A percentile compares a stretch with the other conserved stretches of the same genome.
Evolutionary conservation across 2,329 filamentous ascomycete species (phyloP).

Genomic region (Cercospora sojina): DNA sequence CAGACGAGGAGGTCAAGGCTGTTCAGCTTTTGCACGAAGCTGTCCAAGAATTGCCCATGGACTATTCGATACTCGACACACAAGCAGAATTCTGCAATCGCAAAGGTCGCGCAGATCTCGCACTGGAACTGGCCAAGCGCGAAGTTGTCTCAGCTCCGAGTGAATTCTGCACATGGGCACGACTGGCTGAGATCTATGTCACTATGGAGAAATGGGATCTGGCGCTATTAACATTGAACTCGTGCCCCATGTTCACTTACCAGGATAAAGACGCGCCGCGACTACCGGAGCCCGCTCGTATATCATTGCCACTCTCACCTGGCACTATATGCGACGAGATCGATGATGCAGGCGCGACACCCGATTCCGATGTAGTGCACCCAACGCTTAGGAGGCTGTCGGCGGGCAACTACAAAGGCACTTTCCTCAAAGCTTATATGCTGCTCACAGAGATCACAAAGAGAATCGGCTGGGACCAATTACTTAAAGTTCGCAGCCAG

Average conservation of each 20-base stretch:
- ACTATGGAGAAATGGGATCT: slow-evolving; percentile 95
- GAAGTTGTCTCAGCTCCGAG: slow-evolving; percentile 93
- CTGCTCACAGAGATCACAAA: slow-evolving; percentile 93
- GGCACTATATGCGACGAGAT: slow-evolving; percentile 95
- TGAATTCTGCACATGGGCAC: slow-evolving; percentile 95
- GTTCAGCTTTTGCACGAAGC: slow-evolving; percentile 84
- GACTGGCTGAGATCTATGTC: slow-evolving; percentile 90
- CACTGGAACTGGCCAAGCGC: slow-evolving; percentile 87
- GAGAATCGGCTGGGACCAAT: slow-evolving; percentile 96
- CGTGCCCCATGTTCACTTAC: slow-evolving; percentile 99
- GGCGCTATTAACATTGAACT: slow-evolving; percentile 91
- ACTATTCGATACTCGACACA: slow-evolving; percentile 92
- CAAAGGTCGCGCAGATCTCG: slow-evolving; percentile 84
- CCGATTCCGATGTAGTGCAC: slow-evolving; percentile 82
- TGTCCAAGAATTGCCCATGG: slow-evolving; percentile 90
- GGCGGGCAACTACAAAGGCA: slow-evolving; percentile 87
- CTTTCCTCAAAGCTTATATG: slow-evolving; percentile 90
- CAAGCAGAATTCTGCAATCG: slow-evolving; percentile 88
- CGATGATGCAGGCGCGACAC: slow-evolving; percentile 77
- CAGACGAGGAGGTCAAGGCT: slow-evolving; percentile 95
- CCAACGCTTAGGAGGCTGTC: slow-evolving; percentile 81
- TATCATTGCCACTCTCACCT: slow-evolving; percentile 79
- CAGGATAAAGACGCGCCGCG: slow-evolving; percentile 95
- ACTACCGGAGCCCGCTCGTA: slow-evolving; percentile 88
- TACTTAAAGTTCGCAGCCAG: slow-evolving; percentile 89